Evolutionary conservation across 176 grass and related monocot species (phyloP).

Genomic region (Stipa capillata): DNA sequence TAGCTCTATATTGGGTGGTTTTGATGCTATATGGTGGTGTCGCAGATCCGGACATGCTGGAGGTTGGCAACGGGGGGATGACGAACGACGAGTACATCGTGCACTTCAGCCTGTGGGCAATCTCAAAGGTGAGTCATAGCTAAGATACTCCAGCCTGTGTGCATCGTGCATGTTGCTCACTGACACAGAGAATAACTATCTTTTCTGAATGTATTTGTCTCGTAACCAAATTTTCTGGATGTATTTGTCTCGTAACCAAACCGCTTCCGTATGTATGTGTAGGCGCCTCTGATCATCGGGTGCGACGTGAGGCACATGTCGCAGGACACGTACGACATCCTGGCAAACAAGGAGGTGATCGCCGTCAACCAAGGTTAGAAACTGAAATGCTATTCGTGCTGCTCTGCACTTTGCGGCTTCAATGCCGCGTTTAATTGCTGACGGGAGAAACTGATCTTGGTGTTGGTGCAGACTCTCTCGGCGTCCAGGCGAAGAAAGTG

Average conservation of each 20-base stretch:
- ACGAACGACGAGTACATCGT: constrained; percentile 62
- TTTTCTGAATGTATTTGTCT: not conserved
- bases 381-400: not conserved
- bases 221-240: too few species aligned
- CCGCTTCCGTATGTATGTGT: not conserved
- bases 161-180: not conserved
- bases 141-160: not conserved
- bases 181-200: not conserved
- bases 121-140: constrained; percentile 54
- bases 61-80: constrained; percentile 91
- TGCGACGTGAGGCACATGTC: constrained; percentile 74
- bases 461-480: constrained; percentile 40
- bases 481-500: constrained; percentile 92
- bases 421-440: not conserved
- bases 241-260: not conserved
- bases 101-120: constrained; percentile 88
- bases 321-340: constrained; percentile 61
- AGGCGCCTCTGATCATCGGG: constrained; percentile 91
- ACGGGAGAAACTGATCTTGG: not conserved
- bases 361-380: constrained; percentile 73
- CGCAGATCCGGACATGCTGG: constrained; percentile 87
- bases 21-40: not conserved
- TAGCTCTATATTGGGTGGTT: not conserved
- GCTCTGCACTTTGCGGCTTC: not conserved
- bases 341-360: constrained; percentile 90